Conservation (phyloP, 257 asterid species). For the Scutellaria baicalensis region DNA sequence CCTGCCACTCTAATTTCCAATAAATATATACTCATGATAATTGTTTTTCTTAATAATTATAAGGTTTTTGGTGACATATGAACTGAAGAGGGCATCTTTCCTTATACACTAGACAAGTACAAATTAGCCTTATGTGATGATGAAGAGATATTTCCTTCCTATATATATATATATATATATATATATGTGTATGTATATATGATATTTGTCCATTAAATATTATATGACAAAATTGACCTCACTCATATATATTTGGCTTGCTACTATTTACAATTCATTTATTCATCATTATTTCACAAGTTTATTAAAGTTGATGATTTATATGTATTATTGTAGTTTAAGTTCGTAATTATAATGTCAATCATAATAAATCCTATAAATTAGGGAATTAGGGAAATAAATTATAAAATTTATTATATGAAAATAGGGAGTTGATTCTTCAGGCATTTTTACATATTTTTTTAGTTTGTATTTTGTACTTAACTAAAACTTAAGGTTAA, state of each 20-base stretch:
- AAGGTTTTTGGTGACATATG: background rate
- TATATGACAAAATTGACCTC: background rate
- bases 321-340: background rate
- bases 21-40: background rate
- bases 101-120: background rate
- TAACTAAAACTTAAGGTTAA: too few species aligned
- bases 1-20: background rate
- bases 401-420: too few species aligned
- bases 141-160: slow-evolving; percentile 4
- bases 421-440: too few species aligned
- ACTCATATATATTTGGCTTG: background rate
- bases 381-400: too few species aligned
- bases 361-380: too few species aligned
- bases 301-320: too few species aligned
- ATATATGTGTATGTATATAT: background rate
- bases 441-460: too few species aligned
- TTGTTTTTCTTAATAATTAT: too few species aligned
- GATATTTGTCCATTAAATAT: background rate
- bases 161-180: background rate
- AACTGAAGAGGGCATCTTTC: background rate
- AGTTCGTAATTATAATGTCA: background rate
- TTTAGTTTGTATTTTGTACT: too few species aligned
- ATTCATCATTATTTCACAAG: background rate
- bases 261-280: background rate
- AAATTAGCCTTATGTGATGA: slow-evolving; percentile 8